Conservation (phyloP, 1,284 basidiomycete species). For the Ceratobasidium sp. region DNA sequence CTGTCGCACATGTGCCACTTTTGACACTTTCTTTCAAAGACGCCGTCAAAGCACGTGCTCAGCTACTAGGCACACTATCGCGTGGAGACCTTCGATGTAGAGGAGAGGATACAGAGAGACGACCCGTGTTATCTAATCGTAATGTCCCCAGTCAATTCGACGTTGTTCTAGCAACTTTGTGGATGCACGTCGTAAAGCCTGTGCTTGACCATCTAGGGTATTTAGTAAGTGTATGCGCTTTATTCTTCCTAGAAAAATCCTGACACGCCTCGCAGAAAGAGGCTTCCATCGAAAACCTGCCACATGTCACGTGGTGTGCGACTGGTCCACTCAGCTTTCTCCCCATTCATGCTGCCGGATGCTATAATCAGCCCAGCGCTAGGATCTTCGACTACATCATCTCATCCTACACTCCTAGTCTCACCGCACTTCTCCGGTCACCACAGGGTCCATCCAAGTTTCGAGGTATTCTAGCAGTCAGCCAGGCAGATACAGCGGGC, state of each 20-base stretch:
- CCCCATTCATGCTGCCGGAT: constrained; percentile 1
- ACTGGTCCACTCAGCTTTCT: constrained; percentile 1
- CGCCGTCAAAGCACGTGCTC: background rate
- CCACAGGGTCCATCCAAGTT: too few relatives aligned
- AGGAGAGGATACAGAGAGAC: too few relatives aligned
- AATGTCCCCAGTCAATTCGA: too few relatives aligned
- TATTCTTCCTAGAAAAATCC: too few relatives aligned
- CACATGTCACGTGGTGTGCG: background rate
- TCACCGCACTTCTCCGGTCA: background rate
- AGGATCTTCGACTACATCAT: background rate
- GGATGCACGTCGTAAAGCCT: background rate
- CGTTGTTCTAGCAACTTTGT: background rate
- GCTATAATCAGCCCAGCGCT: background rate
- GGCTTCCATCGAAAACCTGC: background rate
- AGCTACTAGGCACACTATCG: background rate
- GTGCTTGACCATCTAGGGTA: background rate
- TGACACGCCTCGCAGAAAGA: too few relatives aligned
- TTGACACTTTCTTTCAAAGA: background rate
- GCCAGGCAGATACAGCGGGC: background rate
- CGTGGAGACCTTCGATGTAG: too few relatives aligned
- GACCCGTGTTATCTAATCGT: too few relatives aligned
- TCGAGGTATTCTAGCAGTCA: background rate
- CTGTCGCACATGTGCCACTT: background rate
- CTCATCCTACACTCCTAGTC: constrained; percentile 1
- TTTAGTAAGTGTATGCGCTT: background rate